Conservation (phyloP, 495 filamentous ascomycete genomes). For the Staphylotrichum longicolle region DNA sequence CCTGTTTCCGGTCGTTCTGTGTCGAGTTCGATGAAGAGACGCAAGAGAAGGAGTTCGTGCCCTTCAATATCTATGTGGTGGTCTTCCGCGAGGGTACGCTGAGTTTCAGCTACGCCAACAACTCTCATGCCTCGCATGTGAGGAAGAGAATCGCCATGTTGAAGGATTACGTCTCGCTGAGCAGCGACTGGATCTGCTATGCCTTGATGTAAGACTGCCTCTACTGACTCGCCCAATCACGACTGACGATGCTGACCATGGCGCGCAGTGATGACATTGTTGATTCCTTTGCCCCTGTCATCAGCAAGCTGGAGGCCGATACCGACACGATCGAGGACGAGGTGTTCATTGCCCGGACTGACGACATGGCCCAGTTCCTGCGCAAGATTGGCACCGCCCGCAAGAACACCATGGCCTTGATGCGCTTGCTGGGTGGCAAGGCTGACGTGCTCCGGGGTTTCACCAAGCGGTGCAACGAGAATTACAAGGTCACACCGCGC, state of each 20-base stretch:
- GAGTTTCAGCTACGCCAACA: slow-evolving; percentile 86
- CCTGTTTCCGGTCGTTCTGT: slow-evolving; percentile 91
- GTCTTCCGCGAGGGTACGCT: slow-evolving; percentile 95
- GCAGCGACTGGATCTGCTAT: slow-evolving; percentile 98
- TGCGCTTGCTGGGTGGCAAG: slow-evolving; percentile 91
- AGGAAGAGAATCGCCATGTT: slow-evolving; percentile 87
- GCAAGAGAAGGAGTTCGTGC: slow-evolving; percentile 76
- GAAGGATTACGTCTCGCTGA: slow-evolving; percentile 88
- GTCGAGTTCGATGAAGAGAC: slow-evolving; percentile 62
- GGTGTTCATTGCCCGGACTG: slow-evolving; percentile 83
- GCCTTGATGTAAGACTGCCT: slow-evolving; percentile 75
- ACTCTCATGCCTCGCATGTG: slow-evolving; percentile 80
- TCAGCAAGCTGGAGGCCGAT: slow-evolving; percentile 78
- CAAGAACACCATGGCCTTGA: slow-evolving; percentile 90
- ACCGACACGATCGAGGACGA: slow-evolving; percentile 93
- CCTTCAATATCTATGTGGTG: slow-evolving; percentile 92
- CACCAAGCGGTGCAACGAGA: slow-evolving; percentile 95
- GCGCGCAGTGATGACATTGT: slow-evolving; percentile 83
- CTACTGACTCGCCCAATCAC: neutral
- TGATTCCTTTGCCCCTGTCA: slow-evolving; percentile 87
- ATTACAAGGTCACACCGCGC: slow-evolving; percentile 88
- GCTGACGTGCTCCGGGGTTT: slow-evolving; percentile 97
- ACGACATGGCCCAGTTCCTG: slow-evolving; percentile 81
- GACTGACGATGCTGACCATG: slow-evolving; percentile 27
- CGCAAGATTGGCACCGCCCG: slow-evolving; percentile 84